Conservation (phyloP, 345 rosid species). For the Citropsis articulata region DNA sequence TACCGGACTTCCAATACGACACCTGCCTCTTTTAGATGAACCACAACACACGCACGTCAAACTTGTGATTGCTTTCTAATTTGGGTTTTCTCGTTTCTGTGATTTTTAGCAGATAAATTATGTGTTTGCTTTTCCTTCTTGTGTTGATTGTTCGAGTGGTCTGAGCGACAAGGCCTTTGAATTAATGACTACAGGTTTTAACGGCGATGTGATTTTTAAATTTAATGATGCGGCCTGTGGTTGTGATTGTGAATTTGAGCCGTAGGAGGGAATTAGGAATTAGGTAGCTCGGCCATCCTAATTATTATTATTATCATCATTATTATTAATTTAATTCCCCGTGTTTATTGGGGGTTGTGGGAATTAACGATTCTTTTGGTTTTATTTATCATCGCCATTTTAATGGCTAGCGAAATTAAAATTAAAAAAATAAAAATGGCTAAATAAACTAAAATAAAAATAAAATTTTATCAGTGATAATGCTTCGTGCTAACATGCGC, state of each 20-base stretch:
- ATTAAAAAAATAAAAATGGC: not conserved
- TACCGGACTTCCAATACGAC: not conserved
- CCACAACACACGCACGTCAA: not conserved
- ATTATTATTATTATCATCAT: not conserved
- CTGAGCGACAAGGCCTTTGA: not conserved
- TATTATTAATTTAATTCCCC: no score
- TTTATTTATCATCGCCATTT: not conserved
- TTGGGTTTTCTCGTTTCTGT: not conserved
- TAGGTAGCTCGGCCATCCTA: not conserved
- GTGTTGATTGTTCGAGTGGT: not conserved
- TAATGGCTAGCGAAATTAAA: not conserved
- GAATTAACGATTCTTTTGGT: slow-evolving; percentile 1
- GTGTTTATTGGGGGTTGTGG: not conserved
- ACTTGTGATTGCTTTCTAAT: not conserved
- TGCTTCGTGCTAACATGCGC: not conserved
- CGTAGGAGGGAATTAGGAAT: not conserved
- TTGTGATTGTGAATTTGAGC: not conserved
- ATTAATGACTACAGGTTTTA: not conserved
- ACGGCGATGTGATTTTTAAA: not conserved
- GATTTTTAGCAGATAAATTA: not conserved
- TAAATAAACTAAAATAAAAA: no score
- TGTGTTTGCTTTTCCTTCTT: not conserved
- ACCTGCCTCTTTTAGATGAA: not conserved
- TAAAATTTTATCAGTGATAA: not conserved
- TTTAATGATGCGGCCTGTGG: not conserved